Conservation (phyloP, 139 green algal species). For the Deuterostichococcus epilithicus region DNA sequence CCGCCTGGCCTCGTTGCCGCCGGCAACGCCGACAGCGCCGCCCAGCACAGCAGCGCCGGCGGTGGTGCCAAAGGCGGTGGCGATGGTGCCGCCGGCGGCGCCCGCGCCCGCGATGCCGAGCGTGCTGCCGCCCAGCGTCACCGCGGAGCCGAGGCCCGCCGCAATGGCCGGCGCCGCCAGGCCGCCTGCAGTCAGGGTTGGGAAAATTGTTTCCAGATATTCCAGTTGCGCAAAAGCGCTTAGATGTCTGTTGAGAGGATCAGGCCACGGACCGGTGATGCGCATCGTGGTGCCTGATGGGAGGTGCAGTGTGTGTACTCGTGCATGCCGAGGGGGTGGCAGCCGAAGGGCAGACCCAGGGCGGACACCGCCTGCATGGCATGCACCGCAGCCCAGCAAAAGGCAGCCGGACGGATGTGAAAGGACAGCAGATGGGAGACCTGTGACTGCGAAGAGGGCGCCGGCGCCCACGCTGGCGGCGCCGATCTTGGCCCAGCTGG, state of each 20-base stretch:
- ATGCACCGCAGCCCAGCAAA: no score
- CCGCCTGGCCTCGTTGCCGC: slow-evolving; percentile 21
- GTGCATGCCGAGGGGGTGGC: no score
- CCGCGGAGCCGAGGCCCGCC: slow-evolving; percentile 59
- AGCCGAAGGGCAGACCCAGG: no score
- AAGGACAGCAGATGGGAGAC: not conserved
- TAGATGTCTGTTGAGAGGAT: no score
- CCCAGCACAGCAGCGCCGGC: slow-evolving; percentile 56
- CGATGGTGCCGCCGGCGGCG: slow-evolving; percentile 43
- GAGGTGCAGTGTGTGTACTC: no score
- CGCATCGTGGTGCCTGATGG: no score
- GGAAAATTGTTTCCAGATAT: no score
- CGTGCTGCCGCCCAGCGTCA: slow-evolving; percentile 45
- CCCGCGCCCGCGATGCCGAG: slow-evolving; percentile 18
- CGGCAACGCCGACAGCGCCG: slow-evolving; percentile 39
- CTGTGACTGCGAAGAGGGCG: slow-evolving; percentile 70
- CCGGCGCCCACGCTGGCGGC: slow-evolving; percentile 64
- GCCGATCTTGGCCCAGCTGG: slow-evolving; percentile 41
- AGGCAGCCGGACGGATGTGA: not conserved
- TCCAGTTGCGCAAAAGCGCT: no score
- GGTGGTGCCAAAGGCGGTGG: slow-evolving; percentile 36
- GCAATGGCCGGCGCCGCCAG: slow-evolving; percentile 78
- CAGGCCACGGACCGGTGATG: no score
- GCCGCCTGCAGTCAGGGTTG: slow-evolving; percentile 39
- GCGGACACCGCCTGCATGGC: no score